Conservation (phyloP, 2,329 filamentous ascomycete genomes). For the Apiospora malaysiana region DNA sequence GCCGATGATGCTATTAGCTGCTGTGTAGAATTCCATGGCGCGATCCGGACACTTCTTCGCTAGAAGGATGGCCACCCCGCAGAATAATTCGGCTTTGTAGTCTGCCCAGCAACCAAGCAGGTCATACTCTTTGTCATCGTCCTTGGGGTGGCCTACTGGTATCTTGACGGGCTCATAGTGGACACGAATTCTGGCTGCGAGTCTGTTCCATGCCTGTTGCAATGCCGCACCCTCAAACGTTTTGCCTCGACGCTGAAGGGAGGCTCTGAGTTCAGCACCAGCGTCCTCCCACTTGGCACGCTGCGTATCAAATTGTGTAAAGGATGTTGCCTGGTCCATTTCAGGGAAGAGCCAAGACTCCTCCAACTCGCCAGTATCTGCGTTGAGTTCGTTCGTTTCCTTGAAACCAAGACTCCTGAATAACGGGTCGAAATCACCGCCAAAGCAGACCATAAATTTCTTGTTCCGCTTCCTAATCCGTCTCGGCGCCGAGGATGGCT, state of each 20-base stretch:
- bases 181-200: constrained; percentile 28
- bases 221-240: not conserved
- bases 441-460: constrained; percentile 60
- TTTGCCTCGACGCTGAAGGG: not conserved
- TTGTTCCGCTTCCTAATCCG: constrained; percentile 64
- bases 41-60: constrained; percentile 33
- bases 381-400: constrained; percentile 37
- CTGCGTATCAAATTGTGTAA: constrained; percentile 41
- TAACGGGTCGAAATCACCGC: constrained; percentile 54
- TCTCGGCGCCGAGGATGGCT: constrained; percentile 40
- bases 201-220: constrained; percentile 2
- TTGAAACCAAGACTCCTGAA: constrained; percentile 57
- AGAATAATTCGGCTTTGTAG: constrained; percentile 34
- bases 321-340: constrained; percentile 44
- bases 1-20: constrained; percentile 26
- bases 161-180: constrained; percentile 25
- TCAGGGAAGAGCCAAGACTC: constrained; percentile 43
- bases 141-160: not conserved
- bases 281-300: constrained; percentile 40
- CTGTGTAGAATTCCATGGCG: constrained; percentile 34
- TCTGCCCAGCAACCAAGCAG: constrained; percentile 36
- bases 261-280: constrained; percentile 32
- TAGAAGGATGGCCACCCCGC: constrained; percentile 38
- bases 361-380: constrained; percentile 39
- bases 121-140: constrained; percentile 29